A percentile compares a stretch with the other conserved stretches of the same genome.
Conservation (phyloP, 352 stramenopile species). For the Globisporangium mamillatum region DNA sequence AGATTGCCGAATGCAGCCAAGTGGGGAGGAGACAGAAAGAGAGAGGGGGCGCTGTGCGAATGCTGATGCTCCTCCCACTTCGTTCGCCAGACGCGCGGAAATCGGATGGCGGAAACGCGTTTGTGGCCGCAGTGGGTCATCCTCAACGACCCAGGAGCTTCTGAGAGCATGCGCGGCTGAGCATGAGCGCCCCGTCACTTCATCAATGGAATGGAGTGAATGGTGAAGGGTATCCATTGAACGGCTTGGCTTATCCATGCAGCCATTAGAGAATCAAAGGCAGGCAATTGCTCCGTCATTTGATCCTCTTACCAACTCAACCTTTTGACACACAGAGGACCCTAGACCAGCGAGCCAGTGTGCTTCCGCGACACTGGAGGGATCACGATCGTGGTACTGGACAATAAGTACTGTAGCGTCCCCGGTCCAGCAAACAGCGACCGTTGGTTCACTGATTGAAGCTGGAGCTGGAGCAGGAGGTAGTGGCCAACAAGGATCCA, state of each 20-base stretch:
- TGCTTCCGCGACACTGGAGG: background rate
- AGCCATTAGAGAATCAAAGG: background rate
- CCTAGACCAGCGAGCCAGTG: background rate
- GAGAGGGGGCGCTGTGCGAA: background rate
- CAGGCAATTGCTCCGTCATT: background rate
- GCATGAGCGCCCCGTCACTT: background rate
- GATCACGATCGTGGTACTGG: background rate
- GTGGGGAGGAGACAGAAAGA: background rate
- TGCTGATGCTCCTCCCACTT: slow-evolving; percentile 4
- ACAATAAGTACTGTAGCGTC: background rate
- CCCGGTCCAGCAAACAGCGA: too few relatives aligned
- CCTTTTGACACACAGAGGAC: background rate
- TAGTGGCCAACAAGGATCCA: background rate
- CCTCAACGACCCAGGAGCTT: slow-evolving; percentile 1
- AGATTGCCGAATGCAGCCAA: slow-evolving; percentile 3
- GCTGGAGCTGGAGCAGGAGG: too few relatives aligned
- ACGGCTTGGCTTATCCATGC: background rate
- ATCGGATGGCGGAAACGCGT: slow-evolving; percentile 4
- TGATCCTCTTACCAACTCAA: background rate
- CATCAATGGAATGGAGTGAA: background rate
- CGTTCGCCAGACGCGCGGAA: slow-evolving; percentile 9
- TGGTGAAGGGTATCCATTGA: background rate
- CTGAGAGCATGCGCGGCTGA: background rate
- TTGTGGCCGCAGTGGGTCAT: background rate
- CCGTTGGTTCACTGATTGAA: too few relatives aligned